Evolutionary conservation across 2,329 filamentous ascomycete species (phyloP), one percentile per base, ranked within the genome.

Genomic region (Claviceps digitariae): DNA sequence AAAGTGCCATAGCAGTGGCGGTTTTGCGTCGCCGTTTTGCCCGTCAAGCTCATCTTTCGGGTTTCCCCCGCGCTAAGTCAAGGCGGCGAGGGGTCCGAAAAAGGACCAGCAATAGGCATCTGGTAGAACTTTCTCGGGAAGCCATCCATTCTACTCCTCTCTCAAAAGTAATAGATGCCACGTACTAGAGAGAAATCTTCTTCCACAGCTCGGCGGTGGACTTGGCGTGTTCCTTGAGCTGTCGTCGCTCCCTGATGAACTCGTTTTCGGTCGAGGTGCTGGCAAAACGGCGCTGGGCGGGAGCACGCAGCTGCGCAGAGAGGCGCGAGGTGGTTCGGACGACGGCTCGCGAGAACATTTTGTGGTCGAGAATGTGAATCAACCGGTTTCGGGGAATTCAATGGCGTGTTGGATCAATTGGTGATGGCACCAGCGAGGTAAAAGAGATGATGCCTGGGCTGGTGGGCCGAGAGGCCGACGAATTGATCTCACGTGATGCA

Each of bases 111-210:
- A 51, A 25, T 7, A 17, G 29, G 21, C 21, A 50, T 8, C 21
- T 10, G 4, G 21, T 29, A 23, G 6, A 10, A 10, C 20, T 15
- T 36, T 20, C 3, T 36, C 41, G 20, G 6, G 2, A 3, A 29
- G n/a, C 41, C n/a, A 13, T 15, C 1, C 6, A 6, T 8, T 12
- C 17, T 7, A 3, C 15, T 4, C 15, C 15, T 2, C 15, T 17
- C 15, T 40, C n/a, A 20, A 34, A 10, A 2, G 3, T 21, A 5
- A 21, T 23, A 50, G 23, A 38, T 43, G 50, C 55, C 61, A 75
- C 87, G 74, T 88, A 96, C 90, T 88, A 97, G 77, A 96, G 78
- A 60, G 89, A 93, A 65, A 97, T 84, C 79, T 94, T 97, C 73
- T 82, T 84, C 93, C 93, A 98, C 65, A 95, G 82, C 65, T 89